Conservation (phyloP, 306 rosid genomes). For the Casuarina glauca region DNA sequence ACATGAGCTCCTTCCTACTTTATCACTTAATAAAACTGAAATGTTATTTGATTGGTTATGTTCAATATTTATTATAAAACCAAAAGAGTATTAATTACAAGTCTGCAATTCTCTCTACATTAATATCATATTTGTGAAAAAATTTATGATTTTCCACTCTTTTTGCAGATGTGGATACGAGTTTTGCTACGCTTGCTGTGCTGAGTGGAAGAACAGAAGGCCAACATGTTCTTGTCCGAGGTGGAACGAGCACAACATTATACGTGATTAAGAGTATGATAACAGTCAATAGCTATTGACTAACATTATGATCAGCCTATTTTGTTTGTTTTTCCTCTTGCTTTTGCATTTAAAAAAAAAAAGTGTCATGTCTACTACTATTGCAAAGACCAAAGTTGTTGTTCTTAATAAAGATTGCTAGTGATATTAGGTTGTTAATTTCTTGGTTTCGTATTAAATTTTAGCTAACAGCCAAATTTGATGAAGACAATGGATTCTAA, state of each 20-base stretch:
- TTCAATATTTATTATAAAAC: neutral
- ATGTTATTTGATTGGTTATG: neutral
- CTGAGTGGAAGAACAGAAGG: conserved; percentile 48
- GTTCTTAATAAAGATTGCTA: neutral
- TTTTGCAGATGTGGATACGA: conserved; percentile 51
- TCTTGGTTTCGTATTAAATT: no score
- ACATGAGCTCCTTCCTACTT: neutral
- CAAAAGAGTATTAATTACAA: neutral
- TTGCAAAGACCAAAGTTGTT: neutral
- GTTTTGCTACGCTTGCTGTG: conserved; percentile 64
- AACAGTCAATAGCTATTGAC: neutral
- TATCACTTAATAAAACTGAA: neutral
- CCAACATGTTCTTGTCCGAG: conserved; percentile 52
- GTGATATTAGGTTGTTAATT: no score
- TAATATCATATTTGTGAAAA: neutral
- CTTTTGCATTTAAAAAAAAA: neutral
- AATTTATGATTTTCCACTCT: neutral
- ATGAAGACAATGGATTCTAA: no score
- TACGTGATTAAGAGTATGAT: conserved; percentile 6
- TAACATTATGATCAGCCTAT: neutral
- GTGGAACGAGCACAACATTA: conserved; percentile 44
- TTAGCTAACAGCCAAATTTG: no score
- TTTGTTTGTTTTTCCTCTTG: neutral
- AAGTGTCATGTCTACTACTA: neutral
- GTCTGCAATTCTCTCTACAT: neutral